Evolutionary conservation across 2,329 filamentous ascomycete genomes (phyloP), one percentile per base, ranked within the genome.

Genomic region (Phaeosphaeria sp.): DNA sequence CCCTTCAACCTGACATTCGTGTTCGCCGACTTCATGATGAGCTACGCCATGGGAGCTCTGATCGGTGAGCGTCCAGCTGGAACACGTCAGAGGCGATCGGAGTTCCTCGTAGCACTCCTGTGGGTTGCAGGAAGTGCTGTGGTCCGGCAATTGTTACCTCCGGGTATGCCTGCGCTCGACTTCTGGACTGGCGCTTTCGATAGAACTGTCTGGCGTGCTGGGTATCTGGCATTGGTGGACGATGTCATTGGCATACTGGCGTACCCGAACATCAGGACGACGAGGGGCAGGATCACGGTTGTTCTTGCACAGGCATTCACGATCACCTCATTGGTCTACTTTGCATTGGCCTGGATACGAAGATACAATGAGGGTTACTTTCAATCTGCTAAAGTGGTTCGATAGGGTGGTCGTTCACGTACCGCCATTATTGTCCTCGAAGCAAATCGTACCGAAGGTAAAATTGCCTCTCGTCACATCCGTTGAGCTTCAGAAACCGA

Each of bases 211-310:
- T 61, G 47, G 55, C 40, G 56, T 17, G 55, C 59, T 24, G 52
- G 60, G 7, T 69, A 64, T 44, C 24, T 68, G 18, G 65, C 65
- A 46, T 17, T 69, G 21, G 61, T 69, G 24, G 65, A 68, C 25
- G 66, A 68, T 50, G 22, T 69, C 2, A 24, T 69, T 13, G 49
- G 56, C 4, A 47, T 62, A 2, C 45, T 68, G 51, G 42, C 54
- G n/a, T 55, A 59, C 27, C 65, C 66, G 25, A 49, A 64, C 49
- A 11, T 65, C n/a, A 49, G 52, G 18, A 60, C 56, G 1, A 46
- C 42, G 44, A 58, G 51, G 45, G 64, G 61, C 18, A 60, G 53
- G 30, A 42, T 51, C 3, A 47, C 47, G 18, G 47, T 67, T 17
- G 48, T 67, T 1, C 6, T 55, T 21, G 50, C 57, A 3, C 64